These are phyloP conservation scores for Yamadazyma kanchanaburiensis DNA, from an alignment of 1,139 yeast species.

Conservation along the genomic window DNA sequence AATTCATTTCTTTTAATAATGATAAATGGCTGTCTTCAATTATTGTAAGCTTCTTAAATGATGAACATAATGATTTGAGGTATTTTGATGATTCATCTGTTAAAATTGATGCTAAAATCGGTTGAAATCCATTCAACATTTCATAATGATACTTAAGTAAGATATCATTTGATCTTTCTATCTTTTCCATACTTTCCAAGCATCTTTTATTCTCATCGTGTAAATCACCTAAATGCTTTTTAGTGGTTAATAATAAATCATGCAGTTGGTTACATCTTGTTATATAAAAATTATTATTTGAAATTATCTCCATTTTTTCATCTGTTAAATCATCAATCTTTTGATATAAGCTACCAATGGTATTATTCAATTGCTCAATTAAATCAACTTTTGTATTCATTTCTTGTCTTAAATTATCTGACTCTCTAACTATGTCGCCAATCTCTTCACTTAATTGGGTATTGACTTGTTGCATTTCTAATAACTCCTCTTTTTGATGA, in stretches of 20 bases:
- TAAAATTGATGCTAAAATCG: too few relatives aligned
- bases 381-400: not conserved
- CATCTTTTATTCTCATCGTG: constrained; percentile 1
- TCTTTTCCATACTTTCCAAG: constrained; percentile 1
- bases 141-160: constrained; percentile 4
- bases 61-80: constrained; percentile 11
- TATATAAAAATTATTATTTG: constrained; percentile 8
- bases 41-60: constrained; percentile 9
- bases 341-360: not conserved
- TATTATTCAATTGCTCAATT: not conserved
- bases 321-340: constrained; percentile 2
- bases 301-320: constrained; percentile 6
- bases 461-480: too few relatives aligned
- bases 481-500: too few relatives aligned
- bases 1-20: constrained; percentile 13
- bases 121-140: constrained; percentile 5
- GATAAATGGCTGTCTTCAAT: constrained; percentile 11
- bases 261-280: constrained; percentile 4
- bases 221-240: not conserved
- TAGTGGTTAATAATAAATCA: not conserved
- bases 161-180: not conserved
- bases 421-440: too few relatives aligned
- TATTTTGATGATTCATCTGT: constrained; percentile 17
- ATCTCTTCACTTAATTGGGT: too few relatives aligned
- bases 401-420: not conserved